Evolutionary conservation across 2,329 filamentous ascomycete species (phyloP).

Genomic region (Ophiognomonia clavigignenti-juglandacearum): DNA sequence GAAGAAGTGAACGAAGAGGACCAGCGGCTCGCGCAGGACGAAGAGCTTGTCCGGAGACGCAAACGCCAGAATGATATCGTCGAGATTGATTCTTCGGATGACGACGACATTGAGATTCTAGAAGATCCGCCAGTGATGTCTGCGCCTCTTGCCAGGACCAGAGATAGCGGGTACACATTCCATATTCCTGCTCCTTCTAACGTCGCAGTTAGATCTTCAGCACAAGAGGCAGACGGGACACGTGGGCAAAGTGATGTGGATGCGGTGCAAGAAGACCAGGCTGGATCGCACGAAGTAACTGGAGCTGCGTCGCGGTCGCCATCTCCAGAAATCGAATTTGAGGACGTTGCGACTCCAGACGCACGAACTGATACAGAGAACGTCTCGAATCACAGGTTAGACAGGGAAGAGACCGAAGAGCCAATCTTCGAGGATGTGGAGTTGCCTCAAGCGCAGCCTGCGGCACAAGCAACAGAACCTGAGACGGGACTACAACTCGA

Average conservation of each 20-base stretch:
- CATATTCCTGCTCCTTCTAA: conserved; percentile 23
- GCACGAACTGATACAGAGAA: conserved; percentile 4
- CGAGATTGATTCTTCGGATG: conserved; percentile 59
- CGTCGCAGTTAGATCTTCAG: conserved; percentile 3
- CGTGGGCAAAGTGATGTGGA: not conserved
- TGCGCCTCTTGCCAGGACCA: not conserved
- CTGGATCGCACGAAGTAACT: no score
- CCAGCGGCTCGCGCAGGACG: conserved; percentile 50
- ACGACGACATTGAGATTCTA: conserved; percentile 53
- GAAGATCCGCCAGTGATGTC: conserved; percentile 32
- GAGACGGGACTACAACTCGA: conserved; percentile 23
- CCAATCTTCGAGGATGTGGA: conserved; percentile 28
- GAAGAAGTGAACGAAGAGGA: conserved; percentile 61
- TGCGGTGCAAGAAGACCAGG: not conserved
- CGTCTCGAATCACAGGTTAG: conserved; percentile 20
- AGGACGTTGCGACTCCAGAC: conserved; percentile 28
- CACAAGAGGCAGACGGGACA: not conserved
- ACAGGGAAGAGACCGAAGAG: conserved; percentile 21
- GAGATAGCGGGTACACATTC: not conserved
- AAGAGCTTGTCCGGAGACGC: conserved; percentile 41
- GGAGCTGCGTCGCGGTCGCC: conserved; percentile 9
- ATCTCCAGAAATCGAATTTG: conserved; percentile 29
- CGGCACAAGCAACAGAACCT: conserved; percentile 14
- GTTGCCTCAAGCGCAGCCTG: conserved; percentile 11
- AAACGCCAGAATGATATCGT: conserved; percentile 48